Base-by-base conservation (phyloP, 2,329 filamentous ascomycete genomes). In the Anthostomella pinea region DNA sequence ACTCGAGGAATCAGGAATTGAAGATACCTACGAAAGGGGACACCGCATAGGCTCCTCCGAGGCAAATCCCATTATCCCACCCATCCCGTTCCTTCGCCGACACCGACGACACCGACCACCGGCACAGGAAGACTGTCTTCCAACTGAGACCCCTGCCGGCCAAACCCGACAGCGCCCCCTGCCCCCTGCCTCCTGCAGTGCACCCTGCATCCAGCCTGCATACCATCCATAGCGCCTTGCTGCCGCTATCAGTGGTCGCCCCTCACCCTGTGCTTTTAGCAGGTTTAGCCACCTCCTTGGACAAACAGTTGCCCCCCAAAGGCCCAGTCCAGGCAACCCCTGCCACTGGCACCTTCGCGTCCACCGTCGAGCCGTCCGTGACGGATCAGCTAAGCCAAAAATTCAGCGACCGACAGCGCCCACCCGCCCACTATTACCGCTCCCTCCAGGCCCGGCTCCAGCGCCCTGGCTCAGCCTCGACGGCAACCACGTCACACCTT, bases 381-480 rank as follows among this genome's bases (percentile, higher is more conserved):
- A 40, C 34, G 45, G 43, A 50, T 46, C 47, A 35, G 40, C 35
- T 40, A 33, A 40, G 16, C 32, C 30, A 21, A 25, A 18, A 33
- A n/a, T 11, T 13, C 22, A 33, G n/a, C n/a, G n/a, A n/a, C n/a
- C n/a, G n/a, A n/a, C n/a, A n/a, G 38, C 31, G 42, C 42, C 45
- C 45, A 38, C 43, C 45, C 47, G 41, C 30, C 33, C 15, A 16
- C 10, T 16, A 29, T 32, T 36, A 23, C 46, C 38, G 43, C 36
- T 36, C 30, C 36, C 31, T 23, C 29, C 33, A 13, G 28, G 17
- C 23, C 31, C 36, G 40, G 35, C 33, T 36, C 44, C 34, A 49
- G 40, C 42, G 38, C 43, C 38, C 39, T 27, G 45, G 49, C 57
- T 60, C 57, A 60, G 57, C 57, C 57, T 60, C 56, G 49, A 54